phyloP scores from a whole-genome alignment of 257 asterid species.

The Solanum gracilifrons region DNA sequence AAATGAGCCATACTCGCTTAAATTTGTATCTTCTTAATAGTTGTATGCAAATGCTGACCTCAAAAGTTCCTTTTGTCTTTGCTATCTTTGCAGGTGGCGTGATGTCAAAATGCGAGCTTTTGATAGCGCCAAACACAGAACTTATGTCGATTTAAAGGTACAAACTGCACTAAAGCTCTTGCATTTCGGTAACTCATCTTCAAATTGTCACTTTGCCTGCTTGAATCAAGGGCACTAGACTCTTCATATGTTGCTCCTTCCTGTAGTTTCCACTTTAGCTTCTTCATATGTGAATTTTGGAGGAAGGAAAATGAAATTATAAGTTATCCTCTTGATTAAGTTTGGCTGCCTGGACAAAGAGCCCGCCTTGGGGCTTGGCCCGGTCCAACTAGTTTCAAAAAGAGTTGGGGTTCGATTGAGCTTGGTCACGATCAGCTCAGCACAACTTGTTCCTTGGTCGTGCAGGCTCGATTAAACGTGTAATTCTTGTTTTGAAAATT shows the following conservation, averaged over 20 bases:
- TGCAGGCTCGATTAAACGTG: neutral
- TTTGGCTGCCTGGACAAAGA: neutral
- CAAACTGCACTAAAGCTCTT: neutral
- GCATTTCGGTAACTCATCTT: neutral
- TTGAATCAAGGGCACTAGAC: neutral
- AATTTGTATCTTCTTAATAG: neutral
- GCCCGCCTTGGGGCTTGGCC: neutral
- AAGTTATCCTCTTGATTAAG: neutral
- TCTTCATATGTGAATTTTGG: neutral
- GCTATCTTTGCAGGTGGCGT: constrained; percentile 7
- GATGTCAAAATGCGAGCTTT: constrained; percentile 17
- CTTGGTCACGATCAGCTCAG: neutral
- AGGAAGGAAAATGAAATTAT: neutral
- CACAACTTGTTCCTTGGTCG: neutral
- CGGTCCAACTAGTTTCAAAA: neutral
- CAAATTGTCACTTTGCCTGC: neutral
- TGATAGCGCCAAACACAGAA: constrained; percentile 16
- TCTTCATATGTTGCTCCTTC: neutral
- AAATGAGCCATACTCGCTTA: neutral
- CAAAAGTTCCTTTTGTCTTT: neutral
- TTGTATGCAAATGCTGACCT: neutral
- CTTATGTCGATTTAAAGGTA: constrained; percentile 19
- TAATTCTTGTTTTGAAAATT: neutral
- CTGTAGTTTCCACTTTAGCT: neutral
- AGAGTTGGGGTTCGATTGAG: neutral